phyloP scores from a whole-genome alignment of 1,284 basidiomycete species.

The Caloboletus firmus region DNA sequence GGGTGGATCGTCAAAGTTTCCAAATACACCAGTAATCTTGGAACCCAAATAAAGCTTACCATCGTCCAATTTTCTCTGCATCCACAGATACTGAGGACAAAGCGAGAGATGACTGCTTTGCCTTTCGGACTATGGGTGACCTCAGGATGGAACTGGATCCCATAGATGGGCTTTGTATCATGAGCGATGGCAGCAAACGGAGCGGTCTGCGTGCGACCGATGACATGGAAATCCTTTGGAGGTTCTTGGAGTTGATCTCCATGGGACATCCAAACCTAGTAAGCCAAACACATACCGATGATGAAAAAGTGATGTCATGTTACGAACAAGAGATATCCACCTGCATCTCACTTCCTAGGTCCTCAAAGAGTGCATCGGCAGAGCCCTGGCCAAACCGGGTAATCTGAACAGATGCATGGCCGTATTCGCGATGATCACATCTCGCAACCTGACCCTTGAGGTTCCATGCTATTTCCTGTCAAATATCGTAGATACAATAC shows the following conservation, averaged over 20 bases:
- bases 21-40: neutral
- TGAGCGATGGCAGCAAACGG: conserved; percentile 96
- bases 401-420: conserved; percentile 82
- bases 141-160: conserved; percentile 99
- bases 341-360: conserved; percentile 81
- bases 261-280: conserved; percentile 99
- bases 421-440: conserved; percentile 94
- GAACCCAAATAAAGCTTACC: conserved; percentile 48
- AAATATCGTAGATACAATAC: neutral
- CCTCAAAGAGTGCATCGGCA: conserved; percentile 83
- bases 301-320: neutral
- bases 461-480: conserved; percentile 86
- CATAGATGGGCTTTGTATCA: conserved; percentile 86
- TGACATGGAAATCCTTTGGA: conserved; percentile 84
- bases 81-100: conserved; percentile 84
- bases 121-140: conserved; percentile 94
- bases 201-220: conserved; percentile 86
- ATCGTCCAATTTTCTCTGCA: conserved; percentile 93
- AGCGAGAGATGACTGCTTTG: conserved; percentile 88
- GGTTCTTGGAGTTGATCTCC: conserved; percentile 89
- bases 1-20: neutral
- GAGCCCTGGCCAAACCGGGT: conserved; percentile 61
- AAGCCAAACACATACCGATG: neutral
- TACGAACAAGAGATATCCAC: conserved; percentile 38
- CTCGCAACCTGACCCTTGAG: conserved; percentile 86